A percentile compares a stretch with the other conserved stretches of the same genome.
phyloP scores from a whole-genome alignment of 805 yeast species.

The Kodamaea jinghongensis region DNA sequence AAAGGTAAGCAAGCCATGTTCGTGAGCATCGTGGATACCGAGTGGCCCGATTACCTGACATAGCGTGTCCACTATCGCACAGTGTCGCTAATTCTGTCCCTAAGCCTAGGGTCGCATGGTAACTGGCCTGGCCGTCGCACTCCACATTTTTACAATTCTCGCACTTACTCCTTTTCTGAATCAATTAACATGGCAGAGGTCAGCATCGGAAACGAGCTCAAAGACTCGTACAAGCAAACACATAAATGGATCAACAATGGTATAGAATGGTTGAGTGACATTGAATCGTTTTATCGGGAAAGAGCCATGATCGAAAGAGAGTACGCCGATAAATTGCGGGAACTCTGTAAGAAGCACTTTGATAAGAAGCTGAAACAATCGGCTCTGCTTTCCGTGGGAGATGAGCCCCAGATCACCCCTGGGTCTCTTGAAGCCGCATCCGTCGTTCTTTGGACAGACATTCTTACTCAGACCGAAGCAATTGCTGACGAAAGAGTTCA shows the following conservation, averaged over 20 bases:
- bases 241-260: conserved; percentile 77
- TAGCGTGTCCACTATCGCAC: too few relatives aligned
- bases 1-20: too few relatives aligned
- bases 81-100: too few relatives aligned
- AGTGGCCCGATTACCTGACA: too few relatives aligned
- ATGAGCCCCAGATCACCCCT: conserved; percentile 85
- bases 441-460: conserved; percentile 86
- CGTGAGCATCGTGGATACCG: too few relatives aligned
- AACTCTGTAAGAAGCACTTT: conserved; percentile 65
- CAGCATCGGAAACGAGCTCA: conserved; percentile 67
- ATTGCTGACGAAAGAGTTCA: conserved; percentile 64
- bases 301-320: conserved; percentile 81
- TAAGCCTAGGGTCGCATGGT: too few relatives aligned
- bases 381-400: conserved; percentile 80
- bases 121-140: too few relatives aligned
- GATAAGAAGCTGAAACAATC: conserved; percentile 71
- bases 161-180: too few relatives aligned
- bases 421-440: conserved; percentile 91
- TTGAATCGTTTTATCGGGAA: conserved; percentile 81
- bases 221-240: conserved; percentile 77
- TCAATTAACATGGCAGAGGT: conserved; percentile 6
- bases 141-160: too few relatives aligned
- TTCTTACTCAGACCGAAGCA: conserved; percentile 77
- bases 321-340: conserved; percentile 65
- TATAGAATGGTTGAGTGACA: conserved; percentile 69